Base-by-base conservation (phyloP, 176 grass and related monocot genomes). In the sorghum (Sorghum bicolor) region DNA sequence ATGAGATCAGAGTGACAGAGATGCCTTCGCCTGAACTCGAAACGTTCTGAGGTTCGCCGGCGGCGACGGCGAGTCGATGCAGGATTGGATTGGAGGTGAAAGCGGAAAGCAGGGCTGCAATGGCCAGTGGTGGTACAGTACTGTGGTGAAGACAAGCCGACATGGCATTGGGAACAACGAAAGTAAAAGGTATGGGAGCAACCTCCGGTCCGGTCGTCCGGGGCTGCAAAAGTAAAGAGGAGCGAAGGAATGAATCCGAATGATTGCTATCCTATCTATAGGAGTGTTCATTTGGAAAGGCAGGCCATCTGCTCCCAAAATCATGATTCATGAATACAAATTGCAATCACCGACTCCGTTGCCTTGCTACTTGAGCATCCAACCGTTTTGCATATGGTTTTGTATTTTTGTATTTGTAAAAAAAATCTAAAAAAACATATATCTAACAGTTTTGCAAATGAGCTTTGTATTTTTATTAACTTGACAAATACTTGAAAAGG, bases 91-190 rank as follows among this genome's bases (percentile, higher is more conserved):
- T 0, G 50, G 19, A 20, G 50, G 17, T 20, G 6, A 53, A 53
- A 22, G 0, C 5, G 50, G 6, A n/a, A 22, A n/a, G 52, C 52
- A 7, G 52, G 19, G 50, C 11, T 13, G 39, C 39, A 41, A 8
- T 24, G 22, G 55, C 8, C 22, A 58, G 55, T 58, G 55, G 53
- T n/a, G 52, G 20, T 55, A n/a, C 47, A 48, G 5, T 50, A 50
- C 52, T 2, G 20, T 20, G 6, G 20, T 55, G 57, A 11, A 25
- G 37, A 63, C 67, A 13, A 70, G 22, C 43, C 67, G 25, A 28
- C 19, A 25, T 73, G 52, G 53, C 80, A 44, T 82, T 33, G 80
- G 80, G 68, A 82, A 61, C 68, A 32, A 16, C 52, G 43, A 82
- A 82, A 82, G 80, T 26, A 33, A 73, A 82, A 73, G 26, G 17